phyloP scores from a whole-genome alignment of 2,329 filamentous ascomycete genomes.

The Cucurbitaria berberidis region DNA sequence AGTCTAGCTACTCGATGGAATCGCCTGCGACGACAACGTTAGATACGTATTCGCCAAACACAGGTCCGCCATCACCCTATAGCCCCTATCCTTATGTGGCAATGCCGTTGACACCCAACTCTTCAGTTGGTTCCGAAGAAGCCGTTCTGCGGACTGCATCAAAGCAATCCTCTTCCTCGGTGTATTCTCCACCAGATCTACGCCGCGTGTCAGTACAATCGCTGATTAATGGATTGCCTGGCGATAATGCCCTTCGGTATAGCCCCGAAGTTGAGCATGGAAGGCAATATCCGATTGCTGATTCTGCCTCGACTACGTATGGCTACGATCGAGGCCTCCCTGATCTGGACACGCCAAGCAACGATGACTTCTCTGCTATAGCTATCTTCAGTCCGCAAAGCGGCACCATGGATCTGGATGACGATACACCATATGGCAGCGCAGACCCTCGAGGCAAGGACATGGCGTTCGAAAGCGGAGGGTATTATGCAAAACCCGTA shows the following conservation, averaged over 20 bases:
- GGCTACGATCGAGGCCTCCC: slow-evolving; percentile 74
- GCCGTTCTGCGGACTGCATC: slow-evolving; percentile 21
- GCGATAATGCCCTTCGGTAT: slow-evolving; percentile 16
- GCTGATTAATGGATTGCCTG: slow-evolving; percentile 53
- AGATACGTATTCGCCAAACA: slow-evolving; percentile 48
- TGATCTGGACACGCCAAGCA: slow-evolving; percentile 73
- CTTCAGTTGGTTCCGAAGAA: slow-evolving; percentile 47
- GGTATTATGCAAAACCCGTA: slow-evolving; percentile 74
- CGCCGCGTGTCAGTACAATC: slow-evolving; percentile 69
- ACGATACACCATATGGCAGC: slow-evolving; percentile 45
- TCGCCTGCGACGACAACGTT: slow-evolving; percentile 31
- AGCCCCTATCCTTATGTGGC: slow-evolving; percentile 53
- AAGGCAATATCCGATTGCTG: slow-evolving; percentile 39
- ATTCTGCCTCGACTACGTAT: slow-evolving; percentile 58
- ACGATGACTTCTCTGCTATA: slow-evolving; percentile 73
- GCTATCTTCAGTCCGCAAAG: slow-evolving; percentile 47
- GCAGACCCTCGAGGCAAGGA: slow-evolving; percentile 52
- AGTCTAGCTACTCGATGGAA: slow-evolving; percentile 32
- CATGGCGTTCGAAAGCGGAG: slow-evolving; percentile 63
- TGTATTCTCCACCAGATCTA: slow-evolving; percentile 51
- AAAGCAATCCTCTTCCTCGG: slow-evolving; percentile 27
- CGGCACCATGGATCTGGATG: slow-evolving; percentile 37
- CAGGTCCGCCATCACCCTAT: slow-evolving; percentile 48
- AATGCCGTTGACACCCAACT: slow-evolving; percentile 54
- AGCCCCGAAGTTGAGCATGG: slow-evolving; percentile 53